Evolutionary conservation across 2,329 filamentous ascomycete genomes (phyloP), one percentile per base, ranked within the genome.

Genomic region (Colletotrichum tamarilloi): DNA sequence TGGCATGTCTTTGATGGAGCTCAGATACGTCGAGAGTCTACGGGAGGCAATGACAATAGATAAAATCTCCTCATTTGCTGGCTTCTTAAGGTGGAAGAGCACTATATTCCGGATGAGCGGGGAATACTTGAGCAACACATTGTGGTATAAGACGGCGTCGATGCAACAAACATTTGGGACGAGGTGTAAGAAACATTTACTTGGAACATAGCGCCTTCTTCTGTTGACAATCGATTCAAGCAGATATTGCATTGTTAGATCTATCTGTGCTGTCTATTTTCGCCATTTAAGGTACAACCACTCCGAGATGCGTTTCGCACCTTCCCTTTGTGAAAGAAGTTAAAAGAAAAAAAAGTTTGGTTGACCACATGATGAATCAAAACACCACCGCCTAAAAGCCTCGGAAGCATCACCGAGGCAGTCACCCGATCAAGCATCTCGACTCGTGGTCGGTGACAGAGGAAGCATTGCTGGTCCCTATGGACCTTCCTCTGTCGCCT

Each of bases 1-100:
- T 16, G 9, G 26, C 22, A 55, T n/a, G 28, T 19, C 8, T 3
- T 8, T 32, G 11, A 30, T 9, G 16, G 12, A 52, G 42, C 14
- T 19, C 9, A 4, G 1, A 16, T 16, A 3, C 11, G 3, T n/a
- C 24, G n/a, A 3, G 3, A 3, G 11, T 3, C 38, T 8, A 2
- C 19, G 42, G 19, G 1, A 49, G 8, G 19, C 8, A 49, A 19
- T 19, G 3, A 3, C 1, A 19, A 6, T 42, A 7, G 16, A 42
- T 22, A 11, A 4, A 3, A 49, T n/a, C 1, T 8, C 8, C 42
- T 49, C 19, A n/a, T 49, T 3, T 22, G 0, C 1, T 1, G 42
- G 6, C 42, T 4, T 22, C 3, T 49, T 4, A 11, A n/a, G 19
- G 7, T 49, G 7, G 8, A 5, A 49, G 42, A 49, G 42, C 42